A percentile compares a stretch with the other conserved stretches of the same genome.
Evolutionary conservation across 768 basidiomycete genomes (phyloP).

Genomic region (Leucosporidium yakuticum): DNA sequence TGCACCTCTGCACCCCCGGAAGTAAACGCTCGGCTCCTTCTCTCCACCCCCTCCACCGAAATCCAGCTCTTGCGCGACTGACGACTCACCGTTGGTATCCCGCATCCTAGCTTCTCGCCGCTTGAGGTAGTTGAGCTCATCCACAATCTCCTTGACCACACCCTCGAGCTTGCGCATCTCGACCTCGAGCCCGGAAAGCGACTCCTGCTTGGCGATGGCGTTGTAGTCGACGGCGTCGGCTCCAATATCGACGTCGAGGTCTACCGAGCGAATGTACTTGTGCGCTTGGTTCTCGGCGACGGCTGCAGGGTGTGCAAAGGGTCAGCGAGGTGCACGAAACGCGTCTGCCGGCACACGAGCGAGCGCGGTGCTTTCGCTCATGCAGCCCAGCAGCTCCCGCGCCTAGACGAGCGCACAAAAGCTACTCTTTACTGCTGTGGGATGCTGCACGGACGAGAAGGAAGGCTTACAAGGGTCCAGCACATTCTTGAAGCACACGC

Average conservation of each 20-base stretch:
- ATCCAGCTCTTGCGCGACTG: neutral
- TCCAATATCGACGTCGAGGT: conserved; percentile 95
- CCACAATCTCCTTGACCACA: conserved; percentile 84
- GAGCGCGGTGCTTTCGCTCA: neutral
- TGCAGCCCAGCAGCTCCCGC: too few relatives aligned
- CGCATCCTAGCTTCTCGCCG: conserved; percentile 81
- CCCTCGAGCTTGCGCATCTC: conserved; percentile 98
- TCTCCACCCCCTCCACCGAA: neutral
- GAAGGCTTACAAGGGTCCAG: conserved; percentile 62
- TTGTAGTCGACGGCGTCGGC: conserved; percentile 99
- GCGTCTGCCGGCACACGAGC: neutral
- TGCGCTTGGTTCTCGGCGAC: conserved; percentile 50
- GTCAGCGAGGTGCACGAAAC: neutral
- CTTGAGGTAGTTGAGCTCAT: conserved; percentile 88
- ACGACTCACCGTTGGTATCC: conserved; percentile 65
- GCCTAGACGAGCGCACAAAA: too few relatives aligned
- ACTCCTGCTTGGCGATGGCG: conserved; percentile 98
- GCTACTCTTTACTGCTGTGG: neutral
- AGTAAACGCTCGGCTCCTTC: neutral
- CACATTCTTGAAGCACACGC: conserved; percentile 86
- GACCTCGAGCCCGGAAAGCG: conserved; percentile 86
- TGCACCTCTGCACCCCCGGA: neutral
- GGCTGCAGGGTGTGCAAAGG: conserved; percentile 43
- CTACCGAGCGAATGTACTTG: conserved; percentile 63
- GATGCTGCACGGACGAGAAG: neutral